Conservation (phyloP, 1,139 yeast species). For the Diutina ranongensis region DNA sequence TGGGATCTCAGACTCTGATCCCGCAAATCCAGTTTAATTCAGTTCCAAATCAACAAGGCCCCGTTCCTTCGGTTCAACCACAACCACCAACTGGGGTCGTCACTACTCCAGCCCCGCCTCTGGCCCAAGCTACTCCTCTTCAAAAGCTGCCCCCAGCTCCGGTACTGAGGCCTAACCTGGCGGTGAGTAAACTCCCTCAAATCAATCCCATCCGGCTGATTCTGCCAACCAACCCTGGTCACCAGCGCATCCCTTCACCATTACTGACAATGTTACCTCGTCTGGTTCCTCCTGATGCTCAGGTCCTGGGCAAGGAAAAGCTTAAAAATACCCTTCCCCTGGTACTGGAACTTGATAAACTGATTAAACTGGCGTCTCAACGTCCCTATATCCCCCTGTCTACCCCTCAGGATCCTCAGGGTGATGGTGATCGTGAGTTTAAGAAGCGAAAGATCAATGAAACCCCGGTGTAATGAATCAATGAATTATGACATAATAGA, state of each 20-base stretch:
- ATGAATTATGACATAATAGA: conserved; percentile 1
- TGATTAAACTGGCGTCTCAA: conserved; percentile 13
- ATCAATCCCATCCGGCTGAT: conserved; percentile 5
- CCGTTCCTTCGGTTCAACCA: neutral
- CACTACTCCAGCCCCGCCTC: neutral
- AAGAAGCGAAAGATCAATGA: conserved; percentile 5
- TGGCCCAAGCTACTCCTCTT: neutral
- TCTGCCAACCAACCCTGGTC: conserved; percentile 3
- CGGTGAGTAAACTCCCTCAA: neutral
- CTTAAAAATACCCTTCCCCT: conserved; percentile 19
- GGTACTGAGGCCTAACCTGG: neutral
- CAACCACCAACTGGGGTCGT: neutral
- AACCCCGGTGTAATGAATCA: conserved; percentile 5
- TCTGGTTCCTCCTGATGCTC: conserved; percentile 2
- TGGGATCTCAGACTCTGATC: neutral
- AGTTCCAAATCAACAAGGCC: neutral
- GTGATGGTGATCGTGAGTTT: conserved; percentile 1
- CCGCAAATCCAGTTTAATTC: neutral
- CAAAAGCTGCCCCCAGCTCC: neutral
- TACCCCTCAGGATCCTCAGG: neutral
- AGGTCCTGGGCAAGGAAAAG: neutral
- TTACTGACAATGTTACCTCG: conserved; percentile 5
- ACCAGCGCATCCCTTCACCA: neutral
- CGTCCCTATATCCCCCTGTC: neutral
- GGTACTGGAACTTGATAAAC: conserved; percentile 27